A percentile compares a stretch with the other conserved stretches of the same genome.
Conservation (phyloP, 768 basidiomycete genomes). For the Russula dissimulans region DNA sequence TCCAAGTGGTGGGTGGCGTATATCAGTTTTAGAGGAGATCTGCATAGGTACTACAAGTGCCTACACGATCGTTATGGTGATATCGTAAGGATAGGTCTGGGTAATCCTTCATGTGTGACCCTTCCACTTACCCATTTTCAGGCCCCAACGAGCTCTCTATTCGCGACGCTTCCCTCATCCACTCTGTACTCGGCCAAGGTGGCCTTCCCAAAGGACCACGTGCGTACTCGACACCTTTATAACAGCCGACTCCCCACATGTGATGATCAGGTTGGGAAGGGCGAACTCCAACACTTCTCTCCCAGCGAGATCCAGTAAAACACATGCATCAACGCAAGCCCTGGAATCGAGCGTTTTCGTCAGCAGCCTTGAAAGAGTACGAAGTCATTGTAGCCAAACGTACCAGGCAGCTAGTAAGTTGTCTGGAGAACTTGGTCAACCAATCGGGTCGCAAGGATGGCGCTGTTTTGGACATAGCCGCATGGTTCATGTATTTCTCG, state of each 20-base stretch:
- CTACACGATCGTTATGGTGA: conserved; percentile 30
- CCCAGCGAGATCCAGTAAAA: conserved; percentile 27
- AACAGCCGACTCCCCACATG: not conserved
- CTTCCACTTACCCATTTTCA: not conserved
- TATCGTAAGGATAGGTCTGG: conserved; percentile 30
- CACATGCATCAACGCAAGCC: conserved; percentile 34
- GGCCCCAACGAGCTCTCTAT: conserved; percentile 13
- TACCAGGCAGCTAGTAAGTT: conserved; percentile 26
- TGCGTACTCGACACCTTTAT: not conserved
- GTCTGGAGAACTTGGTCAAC: conserved; percentile 10
- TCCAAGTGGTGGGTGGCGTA: conserved; percentile 34
- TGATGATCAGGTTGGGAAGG: conserved; percentile 9
- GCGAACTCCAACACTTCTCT: conserved; percentile 23
- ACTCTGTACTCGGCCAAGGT: conserved; percentile 4
- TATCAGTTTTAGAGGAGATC: conserved; percentile 31
- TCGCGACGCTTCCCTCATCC: conserved; percentile 6
- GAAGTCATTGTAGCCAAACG: conserved; percentile 30
- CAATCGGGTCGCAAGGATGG: conserved; percentile 3
- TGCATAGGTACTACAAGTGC: conserved; percentile 23
- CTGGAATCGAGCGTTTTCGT: conserved; percentile 37
- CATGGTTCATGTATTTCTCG: conserved; percentile 33
- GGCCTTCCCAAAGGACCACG: conserved; percentile 17
- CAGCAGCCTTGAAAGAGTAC: conserved; percentile 37
- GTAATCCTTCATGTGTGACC: not conserved
- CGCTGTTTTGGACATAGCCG: conserved; percentile 26